phyloP scores from a whole-genome alignment of 805 yeast genomes.

The Clavispora asparagi region DNA sequence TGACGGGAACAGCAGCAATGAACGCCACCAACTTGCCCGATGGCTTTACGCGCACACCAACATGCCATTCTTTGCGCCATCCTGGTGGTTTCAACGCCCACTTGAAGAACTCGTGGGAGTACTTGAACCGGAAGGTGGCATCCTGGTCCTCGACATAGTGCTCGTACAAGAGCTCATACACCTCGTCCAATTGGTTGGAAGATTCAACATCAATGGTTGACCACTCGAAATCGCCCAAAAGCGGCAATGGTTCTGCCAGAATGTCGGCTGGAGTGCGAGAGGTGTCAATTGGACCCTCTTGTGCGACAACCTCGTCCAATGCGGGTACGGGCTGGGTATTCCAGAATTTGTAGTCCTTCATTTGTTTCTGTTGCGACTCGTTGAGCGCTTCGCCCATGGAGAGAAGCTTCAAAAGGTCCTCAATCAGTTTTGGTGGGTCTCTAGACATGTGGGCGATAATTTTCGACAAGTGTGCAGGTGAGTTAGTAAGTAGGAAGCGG shows the following conservation, averaged over 20 bases:
- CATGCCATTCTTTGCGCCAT: conserved; percentile 82
- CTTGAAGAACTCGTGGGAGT: conserved; percentile 71
- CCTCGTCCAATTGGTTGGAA: conserved; percentile 60
- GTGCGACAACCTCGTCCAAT: conserved; percentile 59
- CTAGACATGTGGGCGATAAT: neutral
- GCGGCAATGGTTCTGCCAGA: conserved; percentile 62
- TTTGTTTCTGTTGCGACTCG: conserved; percentile 49
- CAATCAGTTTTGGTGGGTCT: conserved; percentile 27
- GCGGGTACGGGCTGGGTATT: conserved; percentile 91
- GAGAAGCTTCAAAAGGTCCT: conserved; percentile 54
- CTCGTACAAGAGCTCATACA: conserved; percentile 73
- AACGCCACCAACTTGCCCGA: conserved; percentile 83
- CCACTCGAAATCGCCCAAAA: conserved; percentile 87
- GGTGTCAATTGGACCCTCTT: conserved; percentile 79
- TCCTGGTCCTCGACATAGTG: conserved; percentile 95
- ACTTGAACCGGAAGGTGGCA: conserved; percentile 87
- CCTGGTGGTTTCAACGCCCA: conserved; percentile 98
- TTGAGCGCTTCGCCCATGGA: conserved; percentile 50
- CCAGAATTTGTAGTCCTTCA: conserved; percentile 95
- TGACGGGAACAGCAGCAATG: conserved; percentile 84
- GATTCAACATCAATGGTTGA: conserved; percentile 60
- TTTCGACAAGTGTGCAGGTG: neutral
- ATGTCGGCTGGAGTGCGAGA: conserved; percentile 67
- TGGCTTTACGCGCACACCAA: conserved; percentile 82
- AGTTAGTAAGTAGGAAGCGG: neutral